A percentile compares a stretch with the other conserved stretches of the same genome.
Evolutionary conservation across 73 alveolate species (phyloP).

Genomic region (Paramecium primaurelia): DNA sequence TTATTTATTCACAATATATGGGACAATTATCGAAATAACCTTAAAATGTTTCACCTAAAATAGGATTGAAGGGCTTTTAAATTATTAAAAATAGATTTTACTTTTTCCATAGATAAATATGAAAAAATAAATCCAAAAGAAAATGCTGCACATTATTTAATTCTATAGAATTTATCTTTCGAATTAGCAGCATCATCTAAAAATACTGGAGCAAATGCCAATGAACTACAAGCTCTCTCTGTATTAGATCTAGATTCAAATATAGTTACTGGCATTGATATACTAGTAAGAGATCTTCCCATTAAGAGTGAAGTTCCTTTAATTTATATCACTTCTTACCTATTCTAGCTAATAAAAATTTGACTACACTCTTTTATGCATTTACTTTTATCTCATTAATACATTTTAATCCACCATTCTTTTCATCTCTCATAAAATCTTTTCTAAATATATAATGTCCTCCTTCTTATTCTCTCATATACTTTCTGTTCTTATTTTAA

Average conservation of each 20-base stretch:
- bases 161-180: conserved; percentile 64
- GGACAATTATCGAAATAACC: conserved; percentile 72
- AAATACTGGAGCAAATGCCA: conserved; percentile 69
- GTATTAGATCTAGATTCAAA: conserved; percentile 77
- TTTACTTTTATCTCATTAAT: conserved; percentile 44
- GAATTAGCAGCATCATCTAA: conserved; percentile 72
- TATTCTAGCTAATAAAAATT: conserved; percentile 68
- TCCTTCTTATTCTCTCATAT: conserved; percentile 5
- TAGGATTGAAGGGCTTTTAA: conserved; percentile 84
- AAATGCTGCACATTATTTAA: conserved; percentile 65
- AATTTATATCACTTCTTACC: conserved; percentile 19
- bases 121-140: conserved; percentile 52
- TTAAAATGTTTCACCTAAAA: conserved; percentile 87
- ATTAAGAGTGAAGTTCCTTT: conserved; percentile 61
- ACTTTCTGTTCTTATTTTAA: not conserved
- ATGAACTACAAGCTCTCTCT: conserved; percentile 65
- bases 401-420: conserved; percentile 43
- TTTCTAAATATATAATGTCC: conserved; percentile 14
- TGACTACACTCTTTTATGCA: conserved; percentile 67
- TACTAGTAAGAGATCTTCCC: conserved; percentile 74
- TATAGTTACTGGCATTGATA: conserved; percentile 78
- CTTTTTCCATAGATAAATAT: conserved; percentile 66
- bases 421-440: conserved; percentile 48
- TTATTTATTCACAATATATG: conserved; percentile 60
- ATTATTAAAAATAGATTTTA: not conserved